Percentiles rank a stretch among this genome's conserved stretches.
Evolutionary conservation across 306 rosid genomes (phyloP).

Genomic region (Vigna trinervia): DNA sequence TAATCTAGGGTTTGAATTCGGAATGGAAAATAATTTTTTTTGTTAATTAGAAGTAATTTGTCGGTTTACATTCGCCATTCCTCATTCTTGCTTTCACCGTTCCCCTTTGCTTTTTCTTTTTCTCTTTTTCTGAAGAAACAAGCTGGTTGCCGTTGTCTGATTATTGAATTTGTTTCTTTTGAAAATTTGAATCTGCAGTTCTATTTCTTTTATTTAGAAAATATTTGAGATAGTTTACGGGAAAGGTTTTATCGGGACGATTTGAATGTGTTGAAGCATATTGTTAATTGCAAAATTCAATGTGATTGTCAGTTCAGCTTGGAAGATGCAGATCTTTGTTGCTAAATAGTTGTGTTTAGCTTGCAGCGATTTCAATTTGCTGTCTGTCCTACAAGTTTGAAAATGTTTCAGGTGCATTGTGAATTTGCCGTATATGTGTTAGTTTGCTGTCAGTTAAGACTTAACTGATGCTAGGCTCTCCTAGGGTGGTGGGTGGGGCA

Average conservation of each 20-base stretch:
- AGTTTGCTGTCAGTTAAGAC: not conserved
- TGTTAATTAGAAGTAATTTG: conserved; percentile 21
- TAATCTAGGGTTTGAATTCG: conserved; percentile 57
- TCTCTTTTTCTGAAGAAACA: not conserved
- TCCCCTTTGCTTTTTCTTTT: not conserved
- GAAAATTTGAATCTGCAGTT: conserved; percentile 33
- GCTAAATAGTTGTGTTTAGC: not conserved
- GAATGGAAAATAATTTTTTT: conserved; percentile 2
- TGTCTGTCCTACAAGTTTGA: conserved; percentile 5
- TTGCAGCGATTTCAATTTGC: not conserved
- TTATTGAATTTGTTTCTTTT: conserved; percentile 20
- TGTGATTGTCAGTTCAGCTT: conserved; percentile 26
- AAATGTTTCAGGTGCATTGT: conserved; percentile 23
- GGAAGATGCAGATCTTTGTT: conserved; percentile 20
- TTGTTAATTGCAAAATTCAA: conserved; percentile 28
- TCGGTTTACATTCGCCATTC: not conserved
- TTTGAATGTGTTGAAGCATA: conserved; percentile 17
- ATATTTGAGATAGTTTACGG: conserved; percentile 19
- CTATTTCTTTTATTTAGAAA: not conserved
- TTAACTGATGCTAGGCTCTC: not conserved
- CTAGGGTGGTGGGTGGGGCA: not conserved
- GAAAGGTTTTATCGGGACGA: not conserved
- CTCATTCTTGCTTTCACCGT: not conserved
- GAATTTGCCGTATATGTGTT: conserved; percentile 1
- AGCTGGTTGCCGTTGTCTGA: conserved; percentile 25